Conservation (phyloP, 78 protist species). For the Diacronema lutheri region DNA sequence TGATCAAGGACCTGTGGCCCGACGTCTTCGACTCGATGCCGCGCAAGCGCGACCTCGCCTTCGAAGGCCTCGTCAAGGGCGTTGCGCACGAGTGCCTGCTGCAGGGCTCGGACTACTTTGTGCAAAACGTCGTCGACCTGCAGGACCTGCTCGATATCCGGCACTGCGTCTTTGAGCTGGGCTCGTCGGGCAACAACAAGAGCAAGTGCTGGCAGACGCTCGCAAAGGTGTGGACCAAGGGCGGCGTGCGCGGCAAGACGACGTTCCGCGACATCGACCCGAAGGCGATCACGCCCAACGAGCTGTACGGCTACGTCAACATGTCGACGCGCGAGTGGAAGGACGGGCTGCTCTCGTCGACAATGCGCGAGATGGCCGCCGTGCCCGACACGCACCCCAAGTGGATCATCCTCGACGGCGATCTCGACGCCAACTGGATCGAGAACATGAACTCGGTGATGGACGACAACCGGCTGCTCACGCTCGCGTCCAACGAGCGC, state of each 20-base stretch:
- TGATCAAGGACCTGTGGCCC: conserved; percentile 74
- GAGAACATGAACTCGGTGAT: conserved; percentile 78
- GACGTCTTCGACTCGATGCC: background rate
- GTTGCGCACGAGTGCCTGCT: background rate
- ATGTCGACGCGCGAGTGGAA: conserved; percentile 65
- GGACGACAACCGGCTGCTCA: conserved; percentile 80
- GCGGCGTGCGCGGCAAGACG: conserved; percentile 27
- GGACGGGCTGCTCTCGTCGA: conserved; percentile 73
- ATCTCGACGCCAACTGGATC: conserved; percentile 75
- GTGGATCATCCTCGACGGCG: conserved; percentile 82
- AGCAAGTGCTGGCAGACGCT: conserved; percentile 54
- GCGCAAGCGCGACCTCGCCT: conserved; percentile 26
- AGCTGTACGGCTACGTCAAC: conserved; percentile 76
- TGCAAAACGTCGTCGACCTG: conserved; percentile 57
- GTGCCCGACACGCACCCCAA: background rate
- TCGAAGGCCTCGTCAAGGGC: conserved; percentile 34
- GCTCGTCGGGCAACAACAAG: conserved; percentile 76
- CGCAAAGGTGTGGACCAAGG: conserved; percentile 16
- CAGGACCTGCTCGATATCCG: conserved; percentile 51
- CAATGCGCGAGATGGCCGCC: conserved; percentile 64
- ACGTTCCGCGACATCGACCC: conserved; percentile 59
- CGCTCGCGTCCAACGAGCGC: conserved; percentile 79
- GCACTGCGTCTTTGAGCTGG: conserved; percentile 70
- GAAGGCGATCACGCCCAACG: conserved; percentile 69
- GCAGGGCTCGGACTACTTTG: conserved; percentile 50